Evolutionary conservation across 176 grass and related monocot species (phyloP), one percentile per base, ranked within the genome.

Genomic region (Triticum aestivum): DNA sequence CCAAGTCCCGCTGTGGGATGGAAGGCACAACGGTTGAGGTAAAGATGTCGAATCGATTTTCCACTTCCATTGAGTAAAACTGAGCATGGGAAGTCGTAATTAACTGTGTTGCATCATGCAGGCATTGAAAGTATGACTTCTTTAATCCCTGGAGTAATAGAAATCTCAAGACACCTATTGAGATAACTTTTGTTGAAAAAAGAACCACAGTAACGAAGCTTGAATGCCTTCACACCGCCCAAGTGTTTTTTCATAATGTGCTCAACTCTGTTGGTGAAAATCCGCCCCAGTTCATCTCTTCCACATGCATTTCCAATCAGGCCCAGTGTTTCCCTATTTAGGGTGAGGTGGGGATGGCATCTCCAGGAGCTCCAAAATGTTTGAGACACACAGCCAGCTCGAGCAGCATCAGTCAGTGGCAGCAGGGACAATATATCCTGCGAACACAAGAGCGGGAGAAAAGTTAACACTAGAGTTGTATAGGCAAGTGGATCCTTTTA

Each of bases 351-450:
- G 35, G 68, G 35, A 41, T 37, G 68, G 9, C 18, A 71, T 71
- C 68, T n/a, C 13, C 37, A 39, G 68, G 20, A 71, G 68, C 35
- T 71, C 5, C 39, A 35, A 71, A 71, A 71, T 39, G 68, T 39
- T 18, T 41, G 68, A 39, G 68, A 71, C 9, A 71, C 68, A 71
- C 20, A 71, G 68, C 68, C 68, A 71, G 68, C 35, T 71, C 21
- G 34, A 35, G 68, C 68, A 70, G 34, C 68, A 70, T 70, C 68
- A n/a, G 17, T 18, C 18, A 70, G 68, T 70, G 68, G 34, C 9
- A 71, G 68, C 68, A 21, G 20, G 35, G 35, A 71, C 68, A 71
- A 35, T 71, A 71, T 71, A 41, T 71, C 68, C 68, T 71, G 35
- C 68, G 23, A 38, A 70, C 33, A 10, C 34, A 39, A 37, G 38